Evolutionary conservation across 352 stramenopile genomes (phyloP).

Genomic region (Phytophthora syringae): DNA sequence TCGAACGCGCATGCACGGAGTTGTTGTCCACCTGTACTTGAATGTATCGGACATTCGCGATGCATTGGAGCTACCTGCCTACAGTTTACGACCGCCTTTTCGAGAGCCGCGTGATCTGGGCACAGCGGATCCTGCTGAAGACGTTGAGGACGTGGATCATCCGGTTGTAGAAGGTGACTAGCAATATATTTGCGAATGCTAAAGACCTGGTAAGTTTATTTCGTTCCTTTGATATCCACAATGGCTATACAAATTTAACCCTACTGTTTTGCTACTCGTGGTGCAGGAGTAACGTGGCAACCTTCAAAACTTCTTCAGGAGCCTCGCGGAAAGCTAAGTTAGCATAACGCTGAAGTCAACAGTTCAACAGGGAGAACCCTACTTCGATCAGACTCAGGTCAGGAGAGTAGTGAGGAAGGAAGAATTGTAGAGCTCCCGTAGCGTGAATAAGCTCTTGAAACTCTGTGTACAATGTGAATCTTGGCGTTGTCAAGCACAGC

Average conservation of each 20-base stretch:
- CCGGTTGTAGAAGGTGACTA: not conserved
- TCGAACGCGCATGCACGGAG: not conserved
- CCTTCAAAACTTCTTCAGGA: not conserved
- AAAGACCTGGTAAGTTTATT: not conserved
- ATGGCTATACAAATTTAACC: conserved; percentile 10
- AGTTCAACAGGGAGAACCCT: conserved; percentile 18
- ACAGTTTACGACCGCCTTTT: conserved; percentile 10
- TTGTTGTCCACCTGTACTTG: not conserved
- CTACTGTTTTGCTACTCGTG: not conserved
- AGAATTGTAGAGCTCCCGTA: conserved; percentile 10
- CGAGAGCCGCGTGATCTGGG: not conserved
- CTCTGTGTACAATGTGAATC: conserved; percentile 26
- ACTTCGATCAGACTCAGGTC: too few species aligned
- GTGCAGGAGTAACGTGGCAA: conserved; percentile 2
- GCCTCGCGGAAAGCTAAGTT: conserved; percentile 14
- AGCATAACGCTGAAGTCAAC: conserved; percentile 11
- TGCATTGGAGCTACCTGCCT: not conserved
- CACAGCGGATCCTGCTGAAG: not conserved
- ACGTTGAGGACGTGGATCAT: conserved; percentile 4
- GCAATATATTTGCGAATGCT: not conserved
- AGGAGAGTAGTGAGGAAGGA: too few species aligned
- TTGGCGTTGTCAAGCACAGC: conserved; percentile 34
- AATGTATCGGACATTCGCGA: conserved; percentile 10
- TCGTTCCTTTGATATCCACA: conserved; percentile 1
- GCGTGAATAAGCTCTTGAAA: conserved; percentile 1